phyloP scores from a whole-genome alignment of 495 filamentous ascomycete genomes.

The Aspergillus haitiensis region DNA sequence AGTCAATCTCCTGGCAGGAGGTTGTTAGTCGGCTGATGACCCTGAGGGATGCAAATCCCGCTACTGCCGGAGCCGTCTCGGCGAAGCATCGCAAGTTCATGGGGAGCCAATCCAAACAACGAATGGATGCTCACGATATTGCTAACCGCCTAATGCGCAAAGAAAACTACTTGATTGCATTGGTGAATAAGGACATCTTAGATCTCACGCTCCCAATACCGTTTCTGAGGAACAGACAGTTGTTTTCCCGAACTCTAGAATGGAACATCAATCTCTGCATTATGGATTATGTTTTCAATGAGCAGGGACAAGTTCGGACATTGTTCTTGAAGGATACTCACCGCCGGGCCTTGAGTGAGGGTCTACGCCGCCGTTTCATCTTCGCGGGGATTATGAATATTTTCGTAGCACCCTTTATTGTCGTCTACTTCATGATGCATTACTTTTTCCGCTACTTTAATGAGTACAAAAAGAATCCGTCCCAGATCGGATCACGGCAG shows the following conservation, averaged over 20 bases:
- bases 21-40: constrained; percentile 87
- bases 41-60: constrained; percentile 80
- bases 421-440: constrained; percentile 76
- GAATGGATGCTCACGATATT: constrained; percentile 95
- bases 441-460: constrained; percentile 94
- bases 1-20: constrained; percentile 95
- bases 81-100: constrained; percentile 64
- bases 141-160: constrained; percentile 95
- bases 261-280: constrained; percentile 89
- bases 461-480: constrained; percentile 91
- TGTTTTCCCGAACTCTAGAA: constrained; percentile 79
- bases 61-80: constrained; percentile 69
- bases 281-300: constrained; percentile 91
- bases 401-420: constrained; percentile 78
- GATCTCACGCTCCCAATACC: constrained; percentile 84
- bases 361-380: constrained; percentile 70
- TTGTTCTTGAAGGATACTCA: constrained; percentile 81
- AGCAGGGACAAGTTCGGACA: constrained; percentile 77
- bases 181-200: constrained; percentile 94
- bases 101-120: constrained; percentile 86
- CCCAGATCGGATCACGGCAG: constrained; percentile 74
- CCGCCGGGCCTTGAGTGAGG: constrained; percentile 72
- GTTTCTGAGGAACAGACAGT: constrained; percentile 71
- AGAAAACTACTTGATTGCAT: constrained; percentile 93
- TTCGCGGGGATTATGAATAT: constrained; percentile 85